Base-by-base conservation (phyloP, 2,329 filamentous ascomycete genomes). In the Cladosporium velox region DNA sequence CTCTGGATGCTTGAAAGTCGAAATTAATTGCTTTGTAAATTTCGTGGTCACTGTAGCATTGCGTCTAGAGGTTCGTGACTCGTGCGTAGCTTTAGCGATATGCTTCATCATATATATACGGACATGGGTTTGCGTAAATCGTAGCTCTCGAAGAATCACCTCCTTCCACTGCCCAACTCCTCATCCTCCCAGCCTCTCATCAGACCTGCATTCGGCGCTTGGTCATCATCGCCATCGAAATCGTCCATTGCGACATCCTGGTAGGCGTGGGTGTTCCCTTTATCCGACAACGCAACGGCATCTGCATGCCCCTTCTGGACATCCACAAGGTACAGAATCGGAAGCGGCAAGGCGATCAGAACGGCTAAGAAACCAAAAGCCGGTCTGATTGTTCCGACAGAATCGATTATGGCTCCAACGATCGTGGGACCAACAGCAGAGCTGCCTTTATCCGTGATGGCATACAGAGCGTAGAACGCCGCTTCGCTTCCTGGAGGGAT, bases 401-500 rank as follows among this genome's bases (percentile, higher is more conserved):
- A 85, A 75, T 97, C 93, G 10, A 96, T 95, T 68, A 97, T 96
- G 34, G 87, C 86, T 0, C 93, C 94, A 0, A 97, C 93, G 71
- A 98, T 91, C 0, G 91, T 90, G 0, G 94, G 94, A 0, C 94
- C 94, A 75, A 97, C 94, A 2, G 96, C 86, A 74, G 91, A 95
- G 24, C 91, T 95, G 0, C 93, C 93, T 78, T 97, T 98, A 77
- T 98, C 94, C 0, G 94, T 97, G 67, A 97, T 96, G 49, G 94
- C 93, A 76, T 97, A 97, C 1, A 97, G 83, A 0, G 93, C 93
- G 75, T 95, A 97, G 74, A 98, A 97, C 0, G 93, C 92, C 0
- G 93, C 92, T 79, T 98, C 94, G 18, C 90, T 93, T 7, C 93
- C 93, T 0, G 92, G 91, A 0, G 94, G 94, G 61, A 98, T 95